Evolutionary conservation across 2,329 filamentous ascomycete species (phyloP).

Genomic region (Neurospora sp.): DNA sequence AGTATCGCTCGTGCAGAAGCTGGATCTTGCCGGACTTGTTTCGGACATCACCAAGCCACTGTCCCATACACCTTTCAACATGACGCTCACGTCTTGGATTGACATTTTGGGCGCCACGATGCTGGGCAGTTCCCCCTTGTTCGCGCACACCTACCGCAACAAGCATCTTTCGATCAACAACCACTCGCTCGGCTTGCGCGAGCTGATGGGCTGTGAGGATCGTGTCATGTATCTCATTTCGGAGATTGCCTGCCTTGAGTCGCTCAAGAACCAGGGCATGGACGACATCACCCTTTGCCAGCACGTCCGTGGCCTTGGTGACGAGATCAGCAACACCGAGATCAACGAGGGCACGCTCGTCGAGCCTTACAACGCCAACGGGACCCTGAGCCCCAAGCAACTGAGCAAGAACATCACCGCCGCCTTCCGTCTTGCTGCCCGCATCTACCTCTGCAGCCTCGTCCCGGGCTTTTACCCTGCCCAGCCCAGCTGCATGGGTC

Average conservation of each 20-base stretch:
- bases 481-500: slow-evolving; percentile 62
- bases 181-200: slow-evolving; percentile 63
- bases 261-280: slow-evolving; percentile 72
- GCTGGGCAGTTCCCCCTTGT: slow-evolving; percentile 73
- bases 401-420: slow-evolving; percentile 81
- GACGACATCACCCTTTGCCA: slow-evolving; percentile 80
- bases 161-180: slow-evolving; percentile 68
- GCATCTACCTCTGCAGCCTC: slow-evolving; percentile 93
- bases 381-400: slow-evolving; percentile 71
- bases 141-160: slow-evolving; percentile 90
- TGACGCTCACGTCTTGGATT: slow-evolving; percentile 90
- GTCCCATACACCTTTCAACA: slow-evolving; percentile 75
- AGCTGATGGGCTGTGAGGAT: slow-evolving; percentile 97
- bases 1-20: slow-evolving; percentile 72
- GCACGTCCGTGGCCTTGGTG: slow-evolving; percentile 79
- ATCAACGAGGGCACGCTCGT: slow-evolving; percentile 46
- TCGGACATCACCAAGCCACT: slow-evolving; percentile 49
- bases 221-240: slow-evolving; percentile 96
- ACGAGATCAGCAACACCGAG: slow-evolving; percentile 79
- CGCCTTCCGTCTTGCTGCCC: slow-evolving; percentile 82
- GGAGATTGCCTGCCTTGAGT: slow-evolving; percentile 92
- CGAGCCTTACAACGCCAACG: slow-evolving; percentile 56
- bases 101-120: slow-evolving; percentile 94
- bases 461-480: slow-evolving; percentile 77
- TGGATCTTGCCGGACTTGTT: slow-evolving; percentile 65